These are phyloP conservation scores for Fusarium succisae DNA, from an alignment of 2,329 filamentous ascomycete species.

Conservation along the genomic window DNA sequence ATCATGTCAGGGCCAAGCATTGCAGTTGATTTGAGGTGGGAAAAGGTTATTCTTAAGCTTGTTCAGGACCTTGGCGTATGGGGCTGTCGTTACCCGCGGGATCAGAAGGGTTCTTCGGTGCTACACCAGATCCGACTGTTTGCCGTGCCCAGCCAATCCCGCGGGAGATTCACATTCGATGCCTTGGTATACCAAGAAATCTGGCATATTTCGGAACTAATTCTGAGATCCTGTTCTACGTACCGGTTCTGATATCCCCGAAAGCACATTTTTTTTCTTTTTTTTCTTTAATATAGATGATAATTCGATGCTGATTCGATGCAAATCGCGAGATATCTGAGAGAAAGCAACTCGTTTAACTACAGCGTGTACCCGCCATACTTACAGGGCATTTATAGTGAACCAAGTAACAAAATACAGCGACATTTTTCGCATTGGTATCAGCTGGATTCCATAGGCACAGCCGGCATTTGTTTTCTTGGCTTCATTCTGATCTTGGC, in stretches of 20 bases:
- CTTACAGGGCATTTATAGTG: not conserved
- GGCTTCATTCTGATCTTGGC: not conserved
- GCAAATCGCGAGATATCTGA: too few species aligned
- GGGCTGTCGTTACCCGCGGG: conserved; percentile 6
- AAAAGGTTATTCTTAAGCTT: conserved; percentile 1
- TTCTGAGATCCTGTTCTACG: not conserved
- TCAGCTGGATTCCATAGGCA: not conserved
- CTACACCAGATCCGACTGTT: not conserved
- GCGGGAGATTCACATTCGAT: not conserved
- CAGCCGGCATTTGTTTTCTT: not conserved
- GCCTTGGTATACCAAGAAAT: not conserved
- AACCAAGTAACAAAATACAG: rapidly evolving
- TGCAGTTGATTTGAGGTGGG: not conserved
- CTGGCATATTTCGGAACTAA: not conserved
- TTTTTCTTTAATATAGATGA: rapidly evolving
- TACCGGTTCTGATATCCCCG: rapidly evolving
- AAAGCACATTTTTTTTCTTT: not conserved
- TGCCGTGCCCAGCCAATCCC: not conserved
- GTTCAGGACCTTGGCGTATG: not conserved
- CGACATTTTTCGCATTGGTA: too few species aligned
- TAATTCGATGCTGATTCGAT: rapidly evolving
- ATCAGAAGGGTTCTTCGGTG: not conserved
- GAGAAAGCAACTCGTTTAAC: too few species aligned
- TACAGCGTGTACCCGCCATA: too few species aligned
- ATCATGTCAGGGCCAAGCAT: not conserved